Conservation (phyloP, 176 grass and related monocot species). For the Avena sativa region DNA sequence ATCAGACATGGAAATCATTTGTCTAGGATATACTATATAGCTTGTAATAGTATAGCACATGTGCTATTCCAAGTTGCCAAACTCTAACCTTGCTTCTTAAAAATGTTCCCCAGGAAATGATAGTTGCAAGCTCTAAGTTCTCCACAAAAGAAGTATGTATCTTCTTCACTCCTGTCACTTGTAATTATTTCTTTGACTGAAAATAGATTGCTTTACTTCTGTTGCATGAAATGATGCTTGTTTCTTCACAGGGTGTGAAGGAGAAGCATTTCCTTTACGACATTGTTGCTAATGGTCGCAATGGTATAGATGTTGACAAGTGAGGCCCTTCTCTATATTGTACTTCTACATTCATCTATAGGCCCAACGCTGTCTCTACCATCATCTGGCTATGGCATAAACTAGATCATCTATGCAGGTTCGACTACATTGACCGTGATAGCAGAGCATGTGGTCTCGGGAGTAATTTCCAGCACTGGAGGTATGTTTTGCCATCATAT, state of each 20-base stretch:
- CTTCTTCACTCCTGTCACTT: conserved; percentile 19
- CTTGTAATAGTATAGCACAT: neutral
- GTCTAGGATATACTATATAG: neutral
- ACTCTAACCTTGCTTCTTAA: neutral
- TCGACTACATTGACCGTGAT: conserved; percentile 95
- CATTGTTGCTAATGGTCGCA: conserved; percentile 98
- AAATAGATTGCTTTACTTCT: conserved; percentile 15
- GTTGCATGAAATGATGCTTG: conserved; percentile 41
- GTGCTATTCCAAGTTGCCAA: neutral
- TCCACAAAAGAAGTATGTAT: conserved; percentile 58
- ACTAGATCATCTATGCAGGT: conserved; percentile 62
- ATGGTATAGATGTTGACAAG: conserved; percentile 99
- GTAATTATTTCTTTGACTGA: neutral
- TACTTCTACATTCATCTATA: conserved; percentile 27
- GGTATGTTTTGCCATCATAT: conserved; percentile 51
- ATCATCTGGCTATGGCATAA: conserved; percentile 47
- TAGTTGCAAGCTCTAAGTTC: conserved; percentile 73
- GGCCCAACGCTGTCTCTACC: neutral
- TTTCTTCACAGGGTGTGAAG: conserved; percentile 64
- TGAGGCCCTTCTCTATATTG: conserved; percentile 45
- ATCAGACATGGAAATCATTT: neutral
- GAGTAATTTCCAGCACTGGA: conserved; percentile 87
- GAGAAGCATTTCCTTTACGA: conserved; percentile 95
- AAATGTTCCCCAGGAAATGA: conserved; percentile 76
- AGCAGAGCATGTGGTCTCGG: conserved; percentile 94